Conservation (phyloP, 352 stramenopile species). For the Globisporangium okanoganense region DNA sequence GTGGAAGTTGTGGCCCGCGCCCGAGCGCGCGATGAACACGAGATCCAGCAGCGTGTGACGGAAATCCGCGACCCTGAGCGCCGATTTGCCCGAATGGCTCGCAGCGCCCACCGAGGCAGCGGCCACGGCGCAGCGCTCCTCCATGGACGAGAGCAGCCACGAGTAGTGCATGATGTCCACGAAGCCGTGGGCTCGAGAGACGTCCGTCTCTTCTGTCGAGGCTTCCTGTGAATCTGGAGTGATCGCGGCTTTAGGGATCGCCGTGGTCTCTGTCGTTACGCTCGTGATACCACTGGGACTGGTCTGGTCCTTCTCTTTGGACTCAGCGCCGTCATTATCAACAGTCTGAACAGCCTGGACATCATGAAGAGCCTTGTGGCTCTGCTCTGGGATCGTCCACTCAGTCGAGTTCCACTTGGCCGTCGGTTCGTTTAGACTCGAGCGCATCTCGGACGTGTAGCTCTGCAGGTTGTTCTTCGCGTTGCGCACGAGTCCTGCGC, state of each 20-base stretch:
- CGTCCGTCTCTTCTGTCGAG: constrained; percentile 1
- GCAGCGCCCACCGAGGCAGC: constrained; percentile 27
- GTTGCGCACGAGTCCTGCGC: constrained; percentile 9
- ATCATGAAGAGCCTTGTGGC: neutral
- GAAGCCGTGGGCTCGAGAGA: constrained; percentile 32
- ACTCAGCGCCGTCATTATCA: neutral
- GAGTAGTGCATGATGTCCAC: constrained; percentile 74
- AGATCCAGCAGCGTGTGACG: constrained; percentile 60
- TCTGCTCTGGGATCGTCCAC: constrained; percentile 5
- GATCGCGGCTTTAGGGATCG: neutral
- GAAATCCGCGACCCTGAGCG: constrained; percentile 38
- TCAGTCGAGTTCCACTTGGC: constrained; percentile 14
- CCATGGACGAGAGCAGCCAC: constrained; percentile 70
- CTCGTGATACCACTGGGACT: neutral
- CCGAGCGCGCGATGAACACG: constrained; percentile 58
- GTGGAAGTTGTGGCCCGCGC: constrained; percentile 46
- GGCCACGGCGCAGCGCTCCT: constrained; percentile 45
- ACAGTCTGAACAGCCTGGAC: neutral
- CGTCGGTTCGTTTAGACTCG: neutral
- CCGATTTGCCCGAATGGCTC: constrained; percentile 12
- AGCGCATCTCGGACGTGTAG: constrained; percentile 14
- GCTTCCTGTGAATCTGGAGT: neutral
- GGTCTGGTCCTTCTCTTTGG: neutral
- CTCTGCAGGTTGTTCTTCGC: constrained; percentile 14
- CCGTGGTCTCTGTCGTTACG: neutral